A percentile compares a stretch with the other conserved stretches of the same genome.
Evolutionary conservation across 805 yeast species (phyloP).

Genomic region (Zygotorulaspora florentina): DNA sequence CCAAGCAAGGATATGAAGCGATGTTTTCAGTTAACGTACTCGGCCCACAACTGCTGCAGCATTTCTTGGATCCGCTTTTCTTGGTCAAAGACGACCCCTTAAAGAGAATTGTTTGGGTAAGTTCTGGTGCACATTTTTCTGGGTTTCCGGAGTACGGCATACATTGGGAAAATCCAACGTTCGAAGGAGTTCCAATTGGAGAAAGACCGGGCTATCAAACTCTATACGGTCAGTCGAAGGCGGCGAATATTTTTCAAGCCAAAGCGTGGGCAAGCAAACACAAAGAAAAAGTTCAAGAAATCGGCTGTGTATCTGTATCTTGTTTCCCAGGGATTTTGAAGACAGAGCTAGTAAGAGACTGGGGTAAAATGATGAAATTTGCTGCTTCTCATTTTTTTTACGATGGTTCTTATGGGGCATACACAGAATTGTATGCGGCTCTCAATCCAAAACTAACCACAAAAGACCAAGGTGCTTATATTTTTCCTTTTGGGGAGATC

Average conservation of each 20-base stretch:
- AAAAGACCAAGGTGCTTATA: slow-evolving; percentile 32
- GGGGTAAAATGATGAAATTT: slow-evolving; percentile 11
- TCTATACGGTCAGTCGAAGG: slow-evolving; percentile 41
- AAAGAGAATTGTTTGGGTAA: slow-evolving; percentile 40
- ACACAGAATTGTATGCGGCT: slow-evolving; percentile 38
- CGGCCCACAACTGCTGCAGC: slow-evolving; percentile 39
- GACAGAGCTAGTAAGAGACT: slow-evolving; percentile 33
- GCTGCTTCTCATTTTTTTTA: slow-evolving; percentile 15
- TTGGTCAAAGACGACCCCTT: slow-evolving; percentile 30
- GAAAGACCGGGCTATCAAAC: slow-evolving; percentile 18
- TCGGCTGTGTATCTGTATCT: slow-evolving; percentile 34
- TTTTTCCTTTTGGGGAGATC: slow-evolving; percentile 36
- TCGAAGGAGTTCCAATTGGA: slow-evolving; percentile 15
- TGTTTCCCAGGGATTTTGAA: slow-evolving; percentile 37
- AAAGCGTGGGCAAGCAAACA: slow-evolving; percentile 35
- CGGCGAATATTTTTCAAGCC: slow-evolving; percentile 35
- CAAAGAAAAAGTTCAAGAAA: slow-evolving; percentile 20
- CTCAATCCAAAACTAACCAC: slow-evolving; percentile 34
- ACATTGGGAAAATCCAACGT: slow-evolving; percentile 31
- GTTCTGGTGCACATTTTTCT: slow-evolving; percentile 34
- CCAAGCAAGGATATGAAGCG: slow-evolving; percentile 36
- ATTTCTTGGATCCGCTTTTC: slow-evolving; percentile 36
- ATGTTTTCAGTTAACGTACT: slow-evolving; percentile 38
- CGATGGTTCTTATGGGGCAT: slow-evolving; percentile 35
- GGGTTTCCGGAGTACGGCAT: slow-evolving; percentile 34